phyloP scores from a whole-genome alignment of 768 basidiomycete species.

The Termitomyces sp. region DNA sequence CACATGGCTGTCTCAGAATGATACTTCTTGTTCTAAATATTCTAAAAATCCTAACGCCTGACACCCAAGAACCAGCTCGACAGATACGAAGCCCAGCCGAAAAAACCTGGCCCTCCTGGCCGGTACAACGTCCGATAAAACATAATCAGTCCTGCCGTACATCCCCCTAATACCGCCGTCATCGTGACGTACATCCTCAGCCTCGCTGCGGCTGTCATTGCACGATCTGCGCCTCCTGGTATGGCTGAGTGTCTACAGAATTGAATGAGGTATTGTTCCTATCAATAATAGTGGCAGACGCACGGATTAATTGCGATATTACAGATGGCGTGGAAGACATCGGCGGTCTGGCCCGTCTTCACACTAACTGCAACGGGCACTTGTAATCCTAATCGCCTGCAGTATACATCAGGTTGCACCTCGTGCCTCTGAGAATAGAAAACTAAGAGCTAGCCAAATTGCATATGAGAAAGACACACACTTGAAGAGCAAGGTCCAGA shows the following conservation, averaged over 20 bases:
- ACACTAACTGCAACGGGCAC: constrained; percentile 95
- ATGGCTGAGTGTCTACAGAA: constrained; percentile 52
- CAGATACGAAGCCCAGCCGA: constrained; percentile 59
- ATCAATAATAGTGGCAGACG: constrained; percentile 25
- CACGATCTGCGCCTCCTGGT: constrained; percentile 81
- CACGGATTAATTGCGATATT: constrained; percentile 85
- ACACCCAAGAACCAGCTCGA: constrained; percentile 61
- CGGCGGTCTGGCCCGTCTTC: constrained; percentile 77
- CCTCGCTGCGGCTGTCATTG: constrained; percentile 62
- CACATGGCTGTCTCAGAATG: background rate
- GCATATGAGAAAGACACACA: constrained; percentile 31
- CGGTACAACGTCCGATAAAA: constrained; percentile 63
- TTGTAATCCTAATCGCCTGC: constrained; percentile 80
- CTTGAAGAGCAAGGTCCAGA: constrained; percentile 93
- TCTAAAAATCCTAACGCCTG: constrained; percentile 34
- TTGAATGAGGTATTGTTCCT: background rate
- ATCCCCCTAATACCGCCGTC: constrained; percentile 69
- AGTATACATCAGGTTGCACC: constrained; percentile 98
- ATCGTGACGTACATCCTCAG: constrained; percentile 68
- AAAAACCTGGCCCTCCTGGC: constrained; percentile 49
- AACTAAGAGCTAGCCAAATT: constrained; percentile 6
- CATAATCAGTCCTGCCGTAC: constrained; percentile 68
- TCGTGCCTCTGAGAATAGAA: constrained; percentile 71
- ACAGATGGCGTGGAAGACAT: constrained; percentile 84
- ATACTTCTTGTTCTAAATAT: background rate